phyloP scores from a whole-genome alignment of 108 stramenopile species.

The Mediolabrus comicus region DNA sequence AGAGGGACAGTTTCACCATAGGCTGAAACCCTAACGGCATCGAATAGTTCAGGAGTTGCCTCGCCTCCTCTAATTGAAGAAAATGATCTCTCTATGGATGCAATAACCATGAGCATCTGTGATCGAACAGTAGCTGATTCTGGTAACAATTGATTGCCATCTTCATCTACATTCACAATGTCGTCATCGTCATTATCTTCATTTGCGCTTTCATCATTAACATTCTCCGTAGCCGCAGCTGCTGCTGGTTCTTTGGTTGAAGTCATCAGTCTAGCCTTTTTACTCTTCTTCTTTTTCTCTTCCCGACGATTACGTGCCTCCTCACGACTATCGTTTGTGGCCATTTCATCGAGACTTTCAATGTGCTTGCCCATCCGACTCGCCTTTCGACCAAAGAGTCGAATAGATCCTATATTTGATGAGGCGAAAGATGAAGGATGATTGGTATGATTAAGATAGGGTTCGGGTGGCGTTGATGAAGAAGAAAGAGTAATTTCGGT shows the following conservation, averaged over 20 bases:
- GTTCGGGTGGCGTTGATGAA: not conserved
- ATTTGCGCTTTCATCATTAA: not conserved
- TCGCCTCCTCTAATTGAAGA: constrained; percentile 80
- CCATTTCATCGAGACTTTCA: constrained; percentile 69
- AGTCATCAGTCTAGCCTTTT: constrained; percentile 40
- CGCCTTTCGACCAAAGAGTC: constrained; percentile 44
- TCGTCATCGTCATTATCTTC: constrained; percentile 11
- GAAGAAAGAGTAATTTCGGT: not conserved
- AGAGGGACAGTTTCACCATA: constrained; percentile 72
- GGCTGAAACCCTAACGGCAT: constrained; percentile 69
- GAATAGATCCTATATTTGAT: constrained; percentile 4
- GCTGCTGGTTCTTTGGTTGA: constrained; percentile 5
- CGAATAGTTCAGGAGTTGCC: constrained; percentile 83
- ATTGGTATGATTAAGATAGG: not conserved
- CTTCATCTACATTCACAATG: constrained; percentile 28
- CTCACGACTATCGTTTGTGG: constrained; percentile 60
- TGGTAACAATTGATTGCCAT: constrained; percentile 57
- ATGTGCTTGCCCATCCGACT: constrained; percentile 69
- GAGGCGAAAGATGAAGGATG: not conserved
- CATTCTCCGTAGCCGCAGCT: constrained; percentile 1
- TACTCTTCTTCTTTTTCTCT: constrained; percentile 66
- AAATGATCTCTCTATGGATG: constrained; percentile 61
- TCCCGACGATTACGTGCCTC: constrained; percentile 67
- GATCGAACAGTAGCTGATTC: constrained; percentile 48
- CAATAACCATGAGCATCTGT: constrained; percentile 67